phyloP scores from a whole-genome alignment of 2,329 filamentous ascomycete species.

The Beauveria sp. region DNA sequence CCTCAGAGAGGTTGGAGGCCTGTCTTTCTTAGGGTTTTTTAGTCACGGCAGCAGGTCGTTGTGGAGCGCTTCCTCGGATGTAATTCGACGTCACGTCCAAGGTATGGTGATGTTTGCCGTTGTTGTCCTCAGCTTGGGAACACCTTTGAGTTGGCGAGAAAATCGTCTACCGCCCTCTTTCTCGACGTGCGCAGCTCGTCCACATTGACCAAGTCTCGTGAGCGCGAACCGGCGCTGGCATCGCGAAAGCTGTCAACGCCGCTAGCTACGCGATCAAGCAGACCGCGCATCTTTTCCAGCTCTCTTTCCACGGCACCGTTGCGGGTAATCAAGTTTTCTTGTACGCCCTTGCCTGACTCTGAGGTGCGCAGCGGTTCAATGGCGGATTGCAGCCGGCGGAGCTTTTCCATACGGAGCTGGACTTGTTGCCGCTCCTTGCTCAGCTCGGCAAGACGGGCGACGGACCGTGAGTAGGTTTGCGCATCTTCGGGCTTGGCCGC shows the following conservation, averaged over 20 bases:
- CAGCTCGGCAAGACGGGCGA: conserved; percentile 41
- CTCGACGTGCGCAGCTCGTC: conserved; percentile 32
- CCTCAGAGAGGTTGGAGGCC: neutral
- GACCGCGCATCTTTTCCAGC: conserved; percentile 56
- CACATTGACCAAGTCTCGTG: conserved; percentile 17
- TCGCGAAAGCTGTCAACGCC: conserved; percentile 34
- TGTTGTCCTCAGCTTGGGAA: conserved; percentile 10
- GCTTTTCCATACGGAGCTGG: conserved; percentile 35
- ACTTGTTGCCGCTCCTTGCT: conserved; percentile 29
- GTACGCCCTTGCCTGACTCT: conserved; percentile 35
- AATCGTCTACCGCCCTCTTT: conserved; percentile 32
- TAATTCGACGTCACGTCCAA: neutral
- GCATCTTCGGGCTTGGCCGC: conserved; percentile 37
- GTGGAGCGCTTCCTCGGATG: neutral
- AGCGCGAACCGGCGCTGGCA: conserved; percentile 15
- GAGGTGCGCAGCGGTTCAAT: conserved; percentile 34
- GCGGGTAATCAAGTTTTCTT: conserved; percentile 59
- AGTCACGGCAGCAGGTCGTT: neutral
- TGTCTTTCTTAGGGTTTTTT: neutral
- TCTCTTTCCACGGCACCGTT: conserved; percentile 59
- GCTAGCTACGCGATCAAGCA: conserved; percentile 52
- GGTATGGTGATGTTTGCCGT: neutral
- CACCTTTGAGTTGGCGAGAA: conserved; percentile 26
- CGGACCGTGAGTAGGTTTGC: conserved; percentile 42
- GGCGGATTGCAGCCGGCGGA: conserved; percentile 40